These are phyloP conservation scores for Oryza glumipatula DNA, from an alignment of 176 grass and related monocot genomes.

Conservation along the genomic window DNA sequence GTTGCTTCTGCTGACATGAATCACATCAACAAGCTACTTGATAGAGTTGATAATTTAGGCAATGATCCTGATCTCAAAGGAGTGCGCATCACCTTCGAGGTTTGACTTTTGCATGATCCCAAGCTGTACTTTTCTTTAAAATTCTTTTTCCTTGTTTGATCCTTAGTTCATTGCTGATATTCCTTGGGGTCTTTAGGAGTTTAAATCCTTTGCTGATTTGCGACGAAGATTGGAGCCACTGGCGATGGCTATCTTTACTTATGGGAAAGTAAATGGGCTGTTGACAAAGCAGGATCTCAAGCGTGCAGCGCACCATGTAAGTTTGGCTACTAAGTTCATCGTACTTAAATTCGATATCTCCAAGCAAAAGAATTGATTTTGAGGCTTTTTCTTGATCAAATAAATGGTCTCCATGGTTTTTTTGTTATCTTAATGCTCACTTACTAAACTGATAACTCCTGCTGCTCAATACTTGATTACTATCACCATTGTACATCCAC, in stretches of 20 bases:
- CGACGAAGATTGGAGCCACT: slow-evolving; percentile 74
- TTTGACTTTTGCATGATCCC: slow-evolving; percentile 26
- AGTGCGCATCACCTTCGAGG: slow-evolving; percentile 80
- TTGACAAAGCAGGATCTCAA: slow-evolving; percentile 89
- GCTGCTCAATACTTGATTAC: background rate
- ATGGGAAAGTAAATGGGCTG: slow-evolving; percentile 77
- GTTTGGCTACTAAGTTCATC: background rate
- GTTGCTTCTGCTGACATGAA: slow-evolving; percentile 87
- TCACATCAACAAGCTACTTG: slow-evolving; percentile 79
- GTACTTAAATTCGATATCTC: background rate
- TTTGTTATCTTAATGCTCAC: background rate
- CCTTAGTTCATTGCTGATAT: background rate
- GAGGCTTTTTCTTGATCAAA: background rate
- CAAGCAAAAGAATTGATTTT: background rate
- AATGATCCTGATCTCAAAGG: slow-evolving; percentile 60
- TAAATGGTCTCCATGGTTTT: background rate
- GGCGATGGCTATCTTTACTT: slow-evolving; percentile 73
- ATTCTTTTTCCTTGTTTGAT: background rate
- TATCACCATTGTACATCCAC: background rate
- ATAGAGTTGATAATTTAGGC: slow-evolving; percentile 68
- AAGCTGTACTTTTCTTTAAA: background rate
- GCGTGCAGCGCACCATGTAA: slow-evolving; percentile 80
- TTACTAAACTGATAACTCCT: background rate
- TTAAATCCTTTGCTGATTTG: slow-evolving; percentile 82
- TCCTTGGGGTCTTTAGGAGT: slow-evolving; percentile 63